Evolutionary conservation across 2,329 filamentous ascomycete species (phyloP).

Genomic region (Alternaria sp.): DNA sequence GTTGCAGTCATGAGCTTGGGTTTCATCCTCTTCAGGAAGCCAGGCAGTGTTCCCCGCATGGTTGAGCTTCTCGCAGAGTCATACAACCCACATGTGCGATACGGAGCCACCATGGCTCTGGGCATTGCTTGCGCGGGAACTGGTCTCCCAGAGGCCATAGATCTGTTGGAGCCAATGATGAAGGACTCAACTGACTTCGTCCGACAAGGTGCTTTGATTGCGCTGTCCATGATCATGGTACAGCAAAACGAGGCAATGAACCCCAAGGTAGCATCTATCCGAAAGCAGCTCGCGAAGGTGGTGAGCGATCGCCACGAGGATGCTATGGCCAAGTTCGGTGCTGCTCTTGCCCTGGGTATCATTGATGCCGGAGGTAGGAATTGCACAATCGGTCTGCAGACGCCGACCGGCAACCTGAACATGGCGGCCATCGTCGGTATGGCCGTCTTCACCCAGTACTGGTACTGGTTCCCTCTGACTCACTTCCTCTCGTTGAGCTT

Average conservation of each 20-base stretch:
- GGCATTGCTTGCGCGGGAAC: slow-evolving; percentile 98
- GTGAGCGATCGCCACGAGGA: slow-evolving; percentile 95
- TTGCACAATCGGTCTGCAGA: slow-evolving; percentile 97
- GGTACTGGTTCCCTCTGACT: slow-evolving; percentile 99
- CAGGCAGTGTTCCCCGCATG: slow-evolving; percentile 96
- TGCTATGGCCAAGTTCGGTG: slow-evolving; percentile 99
- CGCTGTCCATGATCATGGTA: slow-evolving; percentile 97
- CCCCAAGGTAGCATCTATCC: slow-evolving; percentile 87
- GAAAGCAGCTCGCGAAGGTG: slow-evolving; percentile 93
- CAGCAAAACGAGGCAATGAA: slow-evolving; percentile 99
- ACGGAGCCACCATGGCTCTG: slow-evolving; percentile 96
- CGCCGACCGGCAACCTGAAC: slow-evolving; percentile 96
- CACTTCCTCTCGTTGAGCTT: slow-evolving; percentile 97
- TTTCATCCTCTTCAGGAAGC: slow-evolving; percentile 98
- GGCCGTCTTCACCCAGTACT: slow-evolving; percentile 98
- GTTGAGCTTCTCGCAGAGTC: slow-evolving; percentile 97
- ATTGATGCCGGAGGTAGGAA: slow-evolving; percentile 98
- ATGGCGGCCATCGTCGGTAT: slow-evolving; percentile 98
- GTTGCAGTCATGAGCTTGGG: slow-evolving; percentile 97
- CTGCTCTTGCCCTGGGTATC: slow-evolving; percentile 90
- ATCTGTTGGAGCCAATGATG: slow-evolving; percentile 97
- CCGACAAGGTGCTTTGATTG: slow-evolving; percentile 91
- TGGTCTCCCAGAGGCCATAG: slow-evolving; percentile 93
- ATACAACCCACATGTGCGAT: slow-evolving; percentile 97
- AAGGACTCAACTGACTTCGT: slow-evolving; percentile 99